Conservation (phyloP, 179 eudicot species). For the Camellia oleifera region DNA sequence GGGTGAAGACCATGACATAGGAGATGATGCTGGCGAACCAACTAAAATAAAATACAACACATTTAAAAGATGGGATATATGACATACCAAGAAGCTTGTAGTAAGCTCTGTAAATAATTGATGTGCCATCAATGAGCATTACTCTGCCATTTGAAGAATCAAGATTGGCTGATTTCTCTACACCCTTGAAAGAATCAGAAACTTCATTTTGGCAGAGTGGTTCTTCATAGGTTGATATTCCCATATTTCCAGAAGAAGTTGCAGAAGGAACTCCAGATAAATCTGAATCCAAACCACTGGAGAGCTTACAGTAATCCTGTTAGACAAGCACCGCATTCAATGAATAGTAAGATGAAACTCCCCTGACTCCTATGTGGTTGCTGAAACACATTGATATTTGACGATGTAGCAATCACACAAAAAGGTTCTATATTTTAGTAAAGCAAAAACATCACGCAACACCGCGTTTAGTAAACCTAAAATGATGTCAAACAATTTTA, state of each 20-base stretch:
- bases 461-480: not conserved
- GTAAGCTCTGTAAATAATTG: conserved; percentile 87
- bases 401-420: not conserved
- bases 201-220: conserved; percentile 20
- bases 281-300: conserved; percentile 16
- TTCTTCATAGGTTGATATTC: conserved; percentile 33
- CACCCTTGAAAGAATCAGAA: conserved; percentile 29
- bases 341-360: not conserved
- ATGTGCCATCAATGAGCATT: conserved; percentile 96
- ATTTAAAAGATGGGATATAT: not conserved
- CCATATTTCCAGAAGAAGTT: conserved; percentile 32
- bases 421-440: not conserved
- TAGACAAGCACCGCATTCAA: conserved; percentile 13
- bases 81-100: conserved; percentile 80
- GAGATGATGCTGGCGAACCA: not conserved
- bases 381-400: not conserved
- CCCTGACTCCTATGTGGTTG: not conserved
- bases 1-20: no score
- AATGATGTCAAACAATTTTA: not conserved
- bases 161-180: conserved; percentile 17
- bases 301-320: conserved; percentile 24
- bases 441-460: not conserved
- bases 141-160: conserved; percentile 68
- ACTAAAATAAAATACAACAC: not conserved
- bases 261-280: conserved; percentile 13